phyloP scores from a whole-genome alignment of 768 basidiomycete genomes.

The Leccinum disarticulatum region DNA sequence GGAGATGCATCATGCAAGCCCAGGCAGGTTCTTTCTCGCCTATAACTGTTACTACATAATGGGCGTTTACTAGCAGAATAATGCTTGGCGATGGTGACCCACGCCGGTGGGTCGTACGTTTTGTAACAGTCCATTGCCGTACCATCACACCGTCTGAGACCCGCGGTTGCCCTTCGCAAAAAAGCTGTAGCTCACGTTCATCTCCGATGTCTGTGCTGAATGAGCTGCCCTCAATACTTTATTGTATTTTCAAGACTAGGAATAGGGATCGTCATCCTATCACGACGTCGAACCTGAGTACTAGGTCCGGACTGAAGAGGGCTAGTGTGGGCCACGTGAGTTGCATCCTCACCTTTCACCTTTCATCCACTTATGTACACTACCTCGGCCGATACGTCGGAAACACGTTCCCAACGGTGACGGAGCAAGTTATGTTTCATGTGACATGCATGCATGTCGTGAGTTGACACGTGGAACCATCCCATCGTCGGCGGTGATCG shows the following conservation, averaged over 20 bases:
- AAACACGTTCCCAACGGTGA: neutral
- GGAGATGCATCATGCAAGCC: neutral
- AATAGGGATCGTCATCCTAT: neutral
- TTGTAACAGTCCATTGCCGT: neutral
- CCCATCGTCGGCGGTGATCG: neutral
- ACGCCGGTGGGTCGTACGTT: neutral
- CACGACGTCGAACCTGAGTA: neutral
- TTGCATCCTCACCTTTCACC: neutral
- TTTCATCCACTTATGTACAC: neutral
- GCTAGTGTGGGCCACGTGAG: neutral
- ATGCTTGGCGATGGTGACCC: neutral
- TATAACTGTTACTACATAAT: neutral
- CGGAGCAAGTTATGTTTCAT: neutral
- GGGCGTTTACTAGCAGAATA: neutral
- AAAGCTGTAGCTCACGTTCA: conserved; percentile 10
- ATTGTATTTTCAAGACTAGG: neutral
- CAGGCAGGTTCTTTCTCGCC: neutral
- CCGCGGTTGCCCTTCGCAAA: neutral
- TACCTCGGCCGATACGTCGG: conserved; percentile 5
- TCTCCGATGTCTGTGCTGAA: conserved; percentile 12
- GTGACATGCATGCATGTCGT: conserved; percentile 1
- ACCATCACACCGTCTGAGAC: neutral
- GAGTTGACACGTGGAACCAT: neutral
- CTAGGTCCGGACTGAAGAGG: neutral
- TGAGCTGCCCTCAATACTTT: neutral